phyloP scores from a whole-genome alignment of 2,329 filamentous ascomycete genomes.

The Boeremia lycopersici region DNA sequence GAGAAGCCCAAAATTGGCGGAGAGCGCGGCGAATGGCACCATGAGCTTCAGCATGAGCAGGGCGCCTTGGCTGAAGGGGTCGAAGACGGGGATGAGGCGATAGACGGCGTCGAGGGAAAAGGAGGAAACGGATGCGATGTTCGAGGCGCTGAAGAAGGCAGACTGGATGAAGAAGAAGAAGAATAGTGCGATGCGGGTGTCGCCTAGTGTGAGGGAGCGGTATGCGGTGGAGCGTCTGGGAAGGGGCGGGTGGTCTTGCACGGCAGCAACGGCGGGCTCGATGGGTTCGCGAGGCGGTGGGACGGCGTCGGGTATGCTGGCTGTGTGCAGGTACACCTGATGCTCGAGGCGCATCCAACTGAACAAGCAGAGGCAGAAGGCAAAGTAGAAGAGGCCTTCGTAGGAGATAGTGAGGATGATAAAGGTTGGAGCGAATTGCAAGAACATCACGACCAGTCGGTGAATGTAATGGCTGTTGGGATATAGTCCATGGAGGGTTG shows the following conservation, averaged over 20 bases:
- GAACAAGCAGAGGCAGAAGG: constrained; percentile 80
- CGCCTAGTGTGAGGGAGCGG: constrained; percentile 77
- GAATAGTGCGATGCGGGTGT: constrained; percentile 87
- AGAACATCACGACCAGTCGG: constrained; percentile 83
- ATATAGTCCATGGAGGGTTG: constrained; percentile 78
- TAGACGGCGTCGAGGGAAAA: constrained; percentile 92
- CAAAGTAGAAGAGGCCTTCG: constrained; percentile 93
- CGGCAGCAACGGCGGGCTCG: constrained; percentile 48
- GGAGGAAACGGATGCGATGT: constrained; percentile 89
- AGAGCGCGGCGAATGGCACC: constrained; percentile 90
- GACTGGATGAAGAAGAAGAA: constrained; percentile 95
- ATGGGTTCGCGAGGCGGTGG: constrained; percentile 34
- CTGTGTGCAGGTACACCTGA: constrained; percentile 63
- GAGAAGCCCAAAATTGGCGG: constrained; percentile 90
- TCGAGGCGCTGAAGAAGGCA: constrained; percentile 95
- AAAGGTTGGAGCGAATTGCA: constrained; percentile 91
- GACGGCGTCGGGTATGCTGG: constrained; percentile 12
- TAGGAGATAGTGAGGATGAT: constrained; percentile 97
- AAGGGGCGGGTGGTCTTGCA: constrained; percentile 39
- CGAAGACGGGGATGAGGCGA: constrained; percentile 88
- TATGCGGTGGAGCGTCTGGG: constrained; percentile 49
- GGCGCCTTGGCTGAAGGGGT: constrained; percentile 88
- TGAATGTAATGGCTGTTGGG: constrained; percentile 90
- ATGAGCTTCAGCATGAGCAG: constrained; percentile 88
- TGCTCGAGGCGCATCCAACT: constrained; percentile 94